Evolutionary conservation across 192 early-diverging fungal genomes (phyloP).

Genomic region (Dispira parvispora): DNA sequence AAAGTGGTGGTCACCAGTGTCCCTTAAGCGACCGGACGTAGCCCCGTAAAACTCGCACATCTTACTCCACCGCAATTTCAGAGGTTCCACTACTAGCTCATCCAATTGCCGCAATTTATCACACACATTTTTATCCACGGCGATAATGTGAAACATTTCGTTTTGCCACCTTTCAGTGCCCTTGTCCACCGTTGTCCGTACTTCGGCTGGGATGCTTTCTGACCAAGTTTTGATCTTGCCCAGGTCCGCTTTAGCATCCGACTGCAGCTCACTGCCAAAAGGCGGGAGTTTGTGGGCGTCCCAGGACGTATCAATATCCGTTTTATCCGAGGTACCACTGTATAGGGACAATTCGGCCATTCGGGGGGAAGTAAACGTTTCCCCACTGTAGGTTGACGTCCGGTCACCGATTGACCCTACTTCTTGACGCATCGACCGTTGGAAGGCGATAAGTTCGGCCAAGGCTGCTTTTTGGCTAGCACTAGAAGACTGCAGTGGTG

Average conservation of each 20-base stretch:
- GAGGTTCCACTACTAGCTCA: neutral
- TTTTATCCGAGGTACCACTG: neutral
- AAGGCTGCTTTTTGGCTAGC: no score
- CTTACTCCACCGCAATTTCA: neutral
- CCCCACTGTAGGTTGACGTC: neutral
- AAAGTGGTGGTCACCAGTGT: neutral
- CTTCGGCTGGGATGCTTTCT: neutral
- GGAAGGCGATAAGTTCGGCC: no score
- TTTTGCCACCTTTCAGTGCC: neutral
- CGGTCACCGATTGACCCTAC: neutral
- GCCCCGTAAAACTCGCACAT: neutral
- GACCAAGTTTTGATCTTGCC: neutral
- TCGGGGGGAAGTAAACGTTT: neutral
- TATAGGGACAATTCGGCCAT: neutral
- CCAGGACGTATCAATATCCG: neutral
- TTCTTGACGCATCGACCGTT: neutral
- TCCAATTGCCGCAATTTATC: neutral
- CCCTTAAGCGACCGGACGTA: neutral
- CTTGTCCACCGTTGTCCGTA: neutral
- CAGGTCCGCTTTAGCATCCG: neutral
- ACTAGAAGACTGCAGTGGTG: no score
- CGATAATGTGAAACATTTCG: neutral
- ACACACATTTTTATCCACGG: neutral
- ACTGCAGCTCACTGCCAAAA: neutral
- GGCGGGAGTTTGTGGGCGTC: neutral